Percentiles rank a stretch among this genome's conserved stretches.
These are phyloP conservation scores for Gossypium longicalyx DNA, from an alignment of 345 rosid species.

Conservation along the genomic window DNA sequence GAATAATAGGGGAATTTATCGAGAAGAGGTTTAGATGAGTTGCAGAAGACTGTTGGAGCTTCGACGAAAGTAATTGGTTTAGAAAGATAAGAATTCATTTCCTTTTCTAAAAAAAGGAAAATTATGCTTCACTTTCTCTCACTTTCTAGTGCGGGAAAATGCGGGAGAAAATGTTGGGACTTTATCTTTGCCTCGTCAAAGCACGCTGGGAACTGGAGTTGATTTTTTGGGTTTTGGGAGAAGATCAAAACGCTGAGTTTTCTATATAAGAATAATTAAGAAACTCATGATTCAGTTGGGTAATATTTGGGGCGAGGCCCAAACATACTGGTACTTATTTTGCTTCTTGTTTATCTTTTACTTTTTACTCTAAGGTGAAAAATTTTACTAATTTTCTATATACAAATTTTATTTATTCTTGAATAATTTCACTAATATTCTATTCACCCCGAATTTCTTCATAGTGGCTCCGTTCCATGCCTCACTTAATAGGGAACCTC, in stretches of 20 bases:
- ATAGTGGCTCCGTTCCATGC: too few species aligned
- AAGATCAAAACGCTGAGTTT: background rate
- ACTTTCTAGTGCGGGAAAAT: conserved; percentile 21
- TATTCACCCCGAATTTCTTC: too few species aligned
- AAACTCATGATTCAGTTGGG: background rate
- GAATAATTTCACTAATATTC: too few species aligned
- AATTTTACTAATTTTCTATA: too few species aligned
- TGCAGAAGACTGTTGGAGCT: conserved; percentile 25
- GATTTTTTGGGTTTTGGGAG: background rate
- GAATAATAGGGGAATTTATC: conserved; percentile 24
- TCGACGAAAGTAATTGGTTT: conserved; percentile 35
- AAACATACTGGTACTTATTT: too few species aligned
- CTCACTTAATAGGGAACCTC: too few species aligned
- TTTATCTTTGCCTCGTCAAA: conserved; percentile 8
- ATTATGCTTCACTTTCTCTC: conserved; percentile 4
- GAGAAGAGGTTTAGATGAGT: conserved; percentile 28
- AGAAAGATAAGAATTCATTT: conserved; percentile 44
- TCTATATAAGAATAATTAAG: background rate
- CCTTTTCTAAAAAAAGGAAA: conserved; percentile 4
- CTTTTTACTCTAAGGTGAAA: too few species aligned
- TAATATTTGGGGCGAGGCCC: too few species aligned
- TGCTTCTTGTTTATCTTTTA: too few species aligned
- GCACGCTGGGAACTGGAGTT: background rate
- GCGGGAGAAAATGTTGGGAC: conserved; percentile 8
- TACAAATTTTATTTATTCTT: too few species aligned